A percentile compares a stretch with the other conserved stretches of the same genome.
Conservation (phyloP, 768 basidiomycete species). For the Kwoniella heveanensis region DNA sequence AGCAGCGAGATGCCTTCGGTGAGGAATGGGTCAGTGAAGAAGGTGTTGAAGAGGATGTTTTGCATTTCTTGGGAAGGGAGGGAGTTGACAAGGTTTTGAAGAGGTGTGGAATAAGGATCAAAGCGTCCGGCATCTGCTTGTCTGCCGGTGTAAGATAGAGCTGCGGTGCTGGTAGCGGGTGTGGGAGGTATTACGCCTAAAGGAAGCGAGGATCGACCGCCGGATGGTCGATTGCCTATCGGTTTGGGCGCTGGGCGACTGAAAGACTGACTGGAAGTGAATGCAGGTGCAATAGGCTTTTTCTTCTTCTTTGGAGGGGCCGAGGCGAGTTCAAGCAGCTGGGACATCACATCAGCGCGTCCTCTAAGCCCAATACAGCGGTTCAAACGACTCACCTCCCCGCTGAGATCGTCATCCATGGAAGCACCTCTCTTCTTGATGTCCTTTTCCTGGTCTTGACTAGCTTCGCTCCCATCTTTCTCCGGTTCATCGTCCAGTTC, state of each 20-base stretch:
- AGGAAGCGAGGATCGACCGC: slow-evolving; percentile 16
- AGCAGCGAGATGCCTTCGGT: slow-evolving; percentile 44
- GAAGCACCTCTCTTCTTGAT: slow-evolving; percentile 18
- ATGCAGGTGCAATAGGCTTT: slow-evolving; percentile 1
- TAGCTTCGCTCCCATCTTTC: slow-evolving; percentile 4
- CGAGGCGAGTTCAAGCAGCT: slow-evolving; percentile 38
- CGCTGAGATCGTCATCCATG: slow-evolving; percentile 31
- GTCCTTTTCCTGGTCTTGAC: slow-evolving; percentile 2
- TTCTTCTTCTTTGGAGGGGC: slow-evolving; percentile 42
- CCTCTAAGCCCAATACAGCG: not conserved
- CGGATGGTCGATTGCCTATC: not conserved
- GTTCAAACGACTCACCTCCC: slow-evolving; percentile 40
- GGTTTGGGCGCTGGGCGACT: slow-evolving; percentile 3
- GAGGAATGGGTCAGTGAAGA: slow-evolving; percentile 45
- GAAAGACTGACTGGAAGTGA: slow-evolving; percentile 1
- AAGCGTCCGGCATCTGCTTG: slow-evolving; percentile 5
- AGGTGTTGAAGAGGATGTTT: slow-evolving; percentile 44
- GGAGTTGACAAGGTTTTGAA: slow-evolving; percentile 29
- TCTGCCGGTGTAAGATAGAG: slow-evolving; percentile 2
- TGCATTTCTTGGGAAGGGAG: slow-evolving; percentile 43
- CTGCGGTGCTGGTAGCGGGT: slow-evolving; percentile 9
- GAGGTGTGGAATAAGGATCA: slow-evolving; percentile 37
- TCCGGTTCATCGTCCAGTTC: slow-evolving; percentile 33
- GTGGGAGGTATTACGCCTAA: slow-evolving; percentile 15
- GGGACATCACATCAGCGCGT: not conserved